Percentiles rank a stretch among this genome's conserved stretches.
Conservation (phyloP, 2,329 filamentous ascomycete genomes). For the Endoconidiophora polonica region DNA sequence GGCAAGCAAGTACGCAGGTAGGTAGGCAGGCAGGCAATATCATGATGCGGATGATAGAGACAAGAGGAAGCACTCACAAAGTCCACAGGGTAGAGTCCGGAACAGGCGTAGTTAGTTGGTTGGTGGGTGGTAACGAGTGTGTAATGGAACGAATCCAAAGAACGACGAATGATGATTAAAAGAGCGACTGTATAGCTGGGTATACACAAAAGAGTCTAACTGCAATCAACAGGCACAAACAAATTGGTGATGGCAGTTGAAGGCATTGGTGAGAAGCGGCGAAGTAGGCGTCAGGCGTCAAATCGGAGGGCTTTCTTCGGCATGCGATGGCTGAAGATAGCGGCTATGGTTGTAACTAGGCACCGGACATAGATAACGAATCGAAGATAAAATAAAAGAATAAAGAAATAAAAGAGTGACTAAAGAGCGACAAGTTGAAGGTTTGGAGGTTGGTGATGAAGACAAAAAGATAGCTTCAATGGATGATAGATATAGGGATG, state of each 20-base stretch:
- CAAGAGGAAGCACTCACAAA: no score
- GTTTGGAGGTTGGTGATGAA: not conserved
- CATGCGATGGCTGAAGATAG: not conserved
- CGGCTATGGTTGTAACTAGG: not conserved
- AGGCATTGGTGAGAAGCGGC: not conserved
- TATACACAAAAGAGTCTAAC: not conserved
- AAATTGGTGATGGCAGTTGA: not conserved
- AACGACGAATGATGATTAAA: not conserved
- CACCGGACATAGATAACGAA: constrained; percentile 1
- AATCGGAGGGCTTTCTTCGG: not conserved
- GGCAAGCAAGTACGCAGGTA: no score
- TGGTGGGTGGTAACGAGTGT: not conserved
- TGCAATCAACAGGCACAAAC: not conserved
- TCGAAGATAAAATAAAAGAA: not conserved
- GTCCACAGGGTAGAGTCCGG: no score
- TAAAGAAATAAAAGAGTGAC: constrained; percentile 1
- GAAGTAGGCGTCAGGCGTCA: not conserved
- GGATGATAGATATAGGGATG: no score
- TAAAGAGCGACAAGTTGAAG: constrained; percentile 4
- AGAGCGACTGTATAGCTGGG: not conserved
- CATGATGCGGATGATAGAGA: no score
- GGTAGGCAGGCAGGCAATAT: no score
- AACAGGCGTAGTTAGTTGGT: no score
- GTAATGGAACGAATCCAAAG: not conserved
- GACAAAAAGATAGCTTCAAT: not conserved